Conservation (phyloP, 192 early-diverging fungal genomes). For the Endogone sp. region DNA sequence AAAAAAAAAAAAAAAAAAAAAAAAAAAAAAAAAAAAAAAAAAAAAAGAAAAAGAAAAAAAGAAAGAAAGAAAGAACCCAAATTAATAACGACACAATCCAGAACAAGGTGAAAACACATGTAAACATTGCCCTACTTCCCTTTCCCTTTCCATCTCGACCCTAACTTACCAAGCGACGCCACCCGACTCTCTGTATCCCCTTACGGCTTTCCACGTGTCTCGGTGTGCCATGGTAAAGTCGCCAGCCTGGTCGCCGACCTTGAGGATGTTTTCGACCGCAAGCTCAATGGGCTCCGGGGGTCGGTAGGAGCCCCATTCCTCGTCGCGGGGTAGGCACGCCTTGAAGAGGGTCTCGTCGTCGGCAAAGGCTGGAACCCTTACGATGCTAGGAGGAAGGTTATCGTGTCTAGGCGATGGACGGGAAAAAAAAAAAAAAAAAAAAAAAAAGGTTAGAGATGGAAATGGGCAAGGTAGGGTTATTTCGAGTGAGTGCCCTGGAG, state of each 20-base stretch:
- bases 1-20: too few relatives aligned
- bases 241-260: slow-evolving; percentile 29
- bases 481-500: too few relatives aligned
- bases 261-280: slow-evolving; percentile 15
- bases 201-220: slow-evolving; percentile 24
- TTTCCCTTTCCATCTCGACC: too few relatives aligned
- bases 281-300: slow-evolving; percentile 17
- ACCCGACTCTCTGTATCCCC: slow-evolving; percentile 30
- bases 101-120: too few relatives aligned
- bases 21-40: too few relatives aligned
- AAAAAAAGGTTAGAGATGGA: background rate
- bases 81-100: too few relatives aligned
- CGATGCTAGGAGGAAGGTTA: slow-evolving; percentile 26
- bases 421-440: too few relatives aligned
- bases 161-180: slow-evolving; percentile 36
- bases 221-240: slow-evolving; percentile 32
- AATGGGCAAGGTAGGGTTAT: too few relatives aligned
- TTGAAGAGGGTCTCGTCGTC: slow-evolving; percentile 22
- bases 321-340: slow-evolving; percentile 14
- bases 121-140: too few relatives aligned
- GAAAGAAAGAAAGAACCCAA: too few relatives aligned
- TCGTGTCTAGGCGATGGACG: slow-evolving; percentile 26
- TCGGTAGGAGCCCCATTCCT: background rate
- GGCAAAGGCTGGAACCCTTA: slow-evolving; percentile 19
- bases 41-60: too few relatives aligned